Conservation (phyloP, 78 protist species). For the Cavenderia fasciculata region DNA sequence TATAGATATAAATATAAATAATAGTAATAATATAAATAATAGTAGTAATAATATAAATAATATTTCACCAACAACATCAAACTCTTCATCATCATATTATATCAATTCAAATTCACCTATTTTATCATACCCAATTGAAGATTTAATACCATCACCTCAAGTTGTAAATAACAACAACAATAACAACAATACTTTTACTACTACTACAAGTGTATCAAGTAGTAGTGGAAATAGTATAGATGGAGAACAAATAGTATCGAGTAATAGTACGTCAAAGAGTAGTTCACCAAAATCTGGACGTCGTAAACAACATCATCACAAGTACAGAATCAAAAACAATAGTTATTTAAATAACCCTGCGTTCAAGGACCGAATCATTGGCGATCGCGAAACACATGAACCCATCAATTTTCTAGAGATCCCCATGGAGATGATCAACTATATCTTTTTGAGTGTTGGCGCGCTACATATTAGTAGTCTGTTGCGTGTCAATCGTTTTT, state of each 20-base stretch:
- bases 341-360: no score
- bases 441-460: constrained; percentile 58
- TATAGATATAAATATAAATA: no score
- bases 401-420: constrained; percentile 25
- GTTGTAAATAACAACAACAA: background rate
- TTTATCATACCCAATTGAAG: background rate
- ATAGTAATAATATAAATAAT: background rate
- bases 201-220: no score
- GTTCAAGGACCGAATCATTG: no score
- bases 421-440: constrained; percentile 29
- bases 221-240: no score
- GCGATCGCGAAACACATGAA: no score
- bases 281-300: no score
- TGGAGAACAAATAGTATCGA: background rate
- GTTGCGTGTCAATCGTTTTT: constrained; percentile 10
- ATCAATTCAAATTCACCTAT: background rate
- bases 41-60: background rate
- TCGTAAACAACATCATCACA: no score
- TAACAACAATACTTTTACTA: background rate
- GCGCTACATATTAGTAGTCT: constrained; percentile 18
- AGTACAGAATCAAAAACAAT: no score
- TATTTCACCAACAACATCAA: background rate
- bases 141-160: no score
- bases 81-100: background rate
- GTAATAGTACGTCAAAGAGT: background rate